Conservation (phyloP, 768 basidiomycete species). For the Leccinum subgranulosum region DNA sequence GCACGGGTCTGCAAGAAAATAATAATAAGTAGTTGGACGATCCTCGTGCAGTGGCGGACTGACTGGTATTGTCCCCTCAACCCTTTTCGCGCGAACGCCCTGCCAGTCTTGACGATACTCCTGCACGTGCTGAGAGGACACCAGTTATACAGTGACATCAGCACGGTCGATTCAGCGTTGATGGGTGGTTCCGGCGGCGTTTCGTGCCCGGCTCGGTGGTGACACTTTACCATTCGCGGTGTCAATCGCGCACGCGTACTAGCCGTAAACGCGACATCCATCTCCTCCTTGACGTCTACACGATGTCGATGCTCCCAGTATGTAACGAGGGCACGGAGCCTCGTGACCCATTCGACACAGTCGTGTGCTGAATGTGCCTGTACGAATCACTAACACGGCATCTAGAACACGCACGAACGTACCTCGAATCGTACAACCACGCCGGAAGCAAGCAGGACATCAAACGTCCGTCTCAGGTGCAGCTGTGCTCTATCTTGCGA, state of each 20-base stretch:
- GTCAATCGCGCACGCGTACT: conserved; percentile 57
- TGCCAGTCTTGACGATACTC: conserved; percentile 69
- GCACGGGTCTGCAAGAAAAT: conserved; percentile 49
- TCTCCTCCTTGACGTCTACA: conserved; percentile 74
- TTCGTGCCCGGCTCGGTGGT: conserved; percentile 38
- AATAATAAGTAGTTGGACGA: neutral
- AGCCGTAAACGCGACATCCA: conserved; percentile 62
- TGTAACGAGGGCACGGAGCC: conserved; percentile 60
- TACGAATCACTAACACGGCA: conserved; percentile 1
- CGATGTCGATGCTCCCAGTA: conserved; percentile 84
- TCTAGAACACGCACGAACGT: conserved; percentile 15
- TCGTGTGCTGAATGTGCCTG: conserved; percentile 64
- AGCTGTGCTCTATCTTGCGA: conserved; percentile 42
- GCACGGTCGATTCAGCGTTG: conserved; percentile 53
- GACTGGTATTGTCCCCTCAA: conserved; percentile 77
- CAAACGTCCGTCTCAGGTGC: conserved; percentile 69
- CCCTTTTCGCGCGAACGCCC: conserved; percentile 69
- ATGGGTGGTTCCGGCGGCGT: conserved; percentile 49
- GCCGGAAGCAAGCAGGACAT: conserved; percentile 69
- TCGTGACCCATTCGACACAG: conserved; percentile 83
- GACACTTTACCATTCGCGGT: conserved; percentile 38
- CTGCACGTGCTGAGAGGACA: conserved; percentile 80
- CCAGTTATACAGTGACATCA: conserved; percentile 79
- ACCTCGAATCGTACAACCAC: conserved; percentile 79
- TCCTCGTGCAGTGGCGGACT: conserved; percentile 23